A percentile compares a stretch with the other conserved stretches of the same genome.
phyloP scores from a whole-genome alignment of 495 filamentous ascomycete genomes.

The Acidomyces sp. region DNA sequence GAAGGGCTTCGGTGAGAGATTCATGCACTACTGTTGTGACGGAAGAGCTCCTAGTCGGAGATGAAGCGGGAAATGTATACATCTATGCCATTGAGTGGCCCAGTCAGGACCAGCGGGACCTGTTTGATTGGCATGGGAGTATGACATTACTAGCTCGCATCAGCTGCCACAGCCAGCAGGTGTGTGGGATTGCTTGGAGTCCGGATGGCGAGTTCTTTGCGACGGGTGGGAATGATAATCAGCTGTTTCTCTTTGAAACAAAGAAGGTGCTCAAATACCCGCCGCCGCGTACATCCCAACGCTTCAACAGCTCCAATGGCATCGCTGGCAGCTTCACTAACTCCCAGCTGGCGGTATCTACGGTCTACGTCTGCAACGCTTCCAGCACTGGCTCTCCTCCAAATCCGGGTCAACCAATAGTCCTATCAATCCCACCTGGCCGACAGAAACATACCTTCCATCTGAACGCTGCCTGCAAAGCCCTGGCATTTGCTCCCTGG shows the following conservation, averaged over 20 bases:
- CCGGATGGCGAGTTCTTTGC: conserved; percentile 62
- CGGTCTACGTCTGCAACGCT: conserved; percentile 20
- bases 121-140: conserved; percentile 57
- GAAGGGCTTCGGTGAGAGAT: conserved; percentile 24
- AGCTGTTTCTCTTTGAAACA: conserved; percentile 68
- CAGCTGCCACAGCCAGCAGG: conserved; percentile 69
- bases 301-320: not conserved
- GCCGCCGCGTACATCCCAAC: not conserved
- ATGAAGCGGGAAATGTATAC: conserved; percentile 73
- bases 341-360: not conserved
- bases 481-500: conserved; percentile 96
- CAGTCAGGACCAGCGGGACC: conserved; percentile 26
- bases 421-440: conserved; percentile 31
- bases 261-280: conserved; percentile 43
- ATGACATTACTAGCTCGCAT: conserved; percentile 70
- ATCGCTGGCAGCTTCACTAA: not conserved
- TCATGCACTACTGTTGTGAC: conserved; percentile 32
- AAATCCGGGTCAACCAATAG: conserved; percentile 4
- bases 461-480: conserved; percentile 86
- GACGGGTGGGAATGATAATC: conserved; percentile 86
- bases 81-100: conserved; percentile 90
- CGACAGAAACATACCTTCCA: conserved; percentile 58
- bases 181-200: conserved; percentile 88
- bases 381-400: conserved; percentile 10
- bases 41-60: conserved; percentile 80